These are phyloP conservation scores for Penicillium sp. DNA, from an alignment of 2,329 filamentous ascomycete species.

Conservation along the genomic window DNA sequence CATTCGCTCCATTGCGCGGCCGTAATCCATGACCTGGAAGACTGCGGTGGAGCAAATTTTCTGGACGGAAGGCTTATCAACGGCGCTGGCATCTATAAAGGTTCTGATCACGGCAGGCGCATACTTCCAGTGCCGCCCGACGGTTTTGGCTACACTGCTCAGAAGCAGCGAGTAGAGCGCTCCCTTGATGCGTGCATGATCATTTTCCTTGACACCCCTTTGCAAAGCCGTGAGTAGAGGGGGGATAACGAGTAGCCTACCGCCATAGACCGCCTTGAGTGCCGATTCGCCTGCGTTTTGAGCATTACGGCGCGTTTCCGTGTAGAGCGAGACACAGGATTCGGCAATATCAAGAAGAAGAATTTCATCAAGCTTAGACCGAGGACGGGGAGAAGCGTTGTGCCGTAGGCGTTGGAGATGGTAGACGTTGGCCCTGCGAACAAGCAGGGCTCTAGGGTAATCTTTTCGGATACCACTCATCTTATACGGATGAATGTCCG, in stretches of 20 bases:
- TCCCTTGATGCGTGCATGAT: constrained; percentile 89
- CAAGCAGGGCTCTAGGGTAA: constrained; percentile 83
- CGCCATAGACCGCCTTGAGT: constrained; percentile 79
- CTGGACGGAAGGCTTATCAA: constrained; percentile 91
- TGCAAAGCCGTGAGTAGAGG: constrained; percentile 71
- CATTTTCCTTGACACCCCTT: constrained; percentile 65
- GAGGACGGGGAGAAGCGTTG: constrained; percentile 77
- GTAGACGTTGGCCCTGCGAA: constrained; percentile 88
- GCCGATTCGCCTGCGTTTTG: constrained; percentile 89
- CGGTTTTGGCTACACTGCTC: constrained; percentile 76
- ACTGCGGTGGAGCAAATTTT: constrained; percentile 72
- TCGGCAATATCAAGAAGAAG: constrained; percentile 79
- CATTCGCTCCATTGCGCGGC: constrained; percentile 76
- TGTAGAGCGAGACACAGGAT: constrained; percentile 83
- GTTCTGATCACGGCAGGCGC: constrained; percentile 79
- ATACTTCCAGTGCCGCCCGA: constrained; percentile 88
- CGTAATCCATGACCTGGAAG: constrained; percentile 84
- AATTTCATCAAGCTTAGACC: constrained; percentile 79
- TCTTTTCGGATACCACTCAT: constrained; percentile 84
- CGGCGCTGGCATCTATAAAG: constrained; percentile 79
- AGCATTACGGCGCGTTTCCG: constrained; percentile 87
- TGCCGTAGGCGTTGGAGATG: constrained; percentile 89
- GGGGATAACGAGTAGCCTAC: constrained; percentile 79
- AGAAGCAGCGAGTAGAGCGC: constrained; percentile 84
- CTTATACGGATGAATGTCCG: constrained; percentile 86